These are phyloP conservation scores for Pelargonium citronellum DNA, from an alignment of 441 rosid species.

Conservation along the genomic window DNA sequence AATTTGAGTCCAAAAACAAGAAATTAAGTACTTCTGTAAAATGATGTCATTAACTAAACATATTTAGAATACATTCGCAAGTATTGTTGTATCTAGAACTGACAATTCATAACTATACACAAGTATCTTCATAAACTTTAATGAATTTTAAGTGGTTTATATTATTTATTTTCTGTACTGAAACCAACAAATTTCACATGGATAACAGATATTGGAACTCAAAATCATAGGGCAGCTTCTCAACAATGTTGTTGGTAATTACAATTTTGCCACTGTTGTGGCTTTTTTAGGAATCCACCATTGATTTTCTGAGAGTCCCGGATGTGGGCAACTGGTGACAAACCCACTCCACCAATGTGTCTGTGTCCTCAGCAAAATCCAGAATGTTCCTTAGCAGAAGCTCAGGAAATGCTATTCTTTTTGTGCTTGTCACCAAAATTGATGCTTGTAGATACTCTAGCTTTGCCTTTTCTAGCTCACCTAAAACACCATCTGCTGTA, in stretches of 20 bases:
- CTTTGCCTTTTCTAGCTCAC: conserved; percentile 73
- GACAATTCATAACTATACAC: no score
- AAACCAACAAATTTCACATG: conserved; percentile 26
- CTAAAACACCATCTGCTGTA: conserved; percentile 64
- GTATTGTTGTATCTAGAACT: no score
- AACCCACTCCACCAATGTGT: conserved; percentile 74
- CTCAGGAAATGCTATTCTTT: conserved; percentile 64
- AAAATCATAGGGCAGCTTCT: conserved; percentile 66
- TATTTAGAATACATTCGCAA: no score
- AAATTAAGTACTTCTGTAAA: no score
- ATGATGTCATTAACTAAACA: no score
- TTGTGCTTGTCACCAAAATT: conserved; percentile 51
- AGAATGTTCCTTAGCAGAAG: conserved; percentile 50
- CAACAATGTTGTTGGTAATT: conserved; percentile 30
- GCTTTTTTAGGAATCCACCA: conserved; percentile 74
- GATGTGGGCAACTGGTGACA: conserved; percentile 83
- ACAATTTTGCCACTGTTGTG: conserved; percentile 41
- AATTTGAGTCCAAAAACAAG: no score
- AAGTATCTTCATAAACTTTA: no score
- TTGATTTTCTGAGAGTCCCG: conserved; percentile 71
- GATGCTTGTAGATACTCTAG: conserved; percentile 87
- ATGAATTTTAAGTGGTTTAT: no score
- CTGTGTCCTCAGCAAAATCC: conserved; percentile 53
- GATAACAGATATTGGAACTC: conserved; percentile 80
- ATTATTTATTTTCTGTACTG: background rate